Conservation (phyloP, 495 filamentous ascomycete genomes). For the Neurospora sp. region DNA sequence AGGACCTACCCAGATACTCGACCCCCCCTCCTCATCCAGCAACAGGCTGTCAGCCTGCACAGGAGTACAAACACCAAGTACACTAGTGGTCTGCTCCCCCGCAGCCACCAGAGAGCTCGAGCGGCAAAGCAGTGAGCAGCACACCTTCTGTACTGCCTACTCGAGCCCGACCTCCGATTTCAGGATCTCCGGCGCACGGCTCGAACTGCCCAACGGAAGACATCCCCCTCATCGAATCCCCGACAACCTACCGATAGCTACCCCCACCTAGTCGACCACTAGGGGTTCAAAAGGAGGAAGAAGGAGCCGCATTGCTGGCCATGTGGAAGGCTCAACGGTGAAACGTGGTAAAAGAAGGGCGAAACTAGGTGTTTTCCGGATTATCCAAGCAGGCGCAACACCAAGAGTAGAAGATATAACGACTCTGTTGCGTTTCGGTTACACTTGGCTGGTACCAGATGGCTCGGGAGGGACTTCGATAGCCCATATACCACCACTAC, state of each 20-base stretch:
- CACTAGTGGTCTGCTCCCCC: neutral
- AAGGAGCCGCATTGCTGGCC: constrained; percentile 23
- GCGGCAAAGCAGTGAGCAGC: neutral
- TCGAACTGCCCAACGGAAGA: neutral
- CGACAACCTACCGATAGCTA: neutral
- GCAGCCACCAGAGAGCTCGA: neutral
- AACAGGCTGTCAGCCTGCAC: neutral
- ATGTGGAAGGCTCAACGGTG: constrained; percentile 22
- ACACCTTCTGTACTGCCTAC: neutral
- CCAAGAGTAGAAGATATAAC: constrained; percentile 7
- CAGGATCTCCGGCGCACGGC: neutral
- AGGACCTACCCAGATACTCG: neutral
- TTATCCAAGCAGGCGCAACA: constrained; percentile 6
- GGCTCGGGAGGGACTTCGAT: constrained; percentile 9
- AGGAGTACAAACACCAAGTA: neutral
- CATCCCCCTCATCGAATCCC: constrained; percentile 5
- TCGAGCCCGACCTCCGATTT: neutral
- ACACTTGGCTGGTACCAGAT: constrained; percentile 14
- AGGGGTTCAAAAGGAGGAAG: neutral
- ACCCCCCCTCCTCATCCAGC: neutral
- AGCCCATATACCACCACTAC: constrained; percentile 5
- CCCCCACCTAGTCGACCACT: neutral
- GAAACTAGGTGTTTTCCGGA: constrained; percentile 2
- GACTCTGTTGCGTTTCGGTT: constrained; percentile 8
- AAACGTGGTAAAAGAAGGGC: constrained; percentile 11